These are phyloP conservation scores for Cryptococcus amylolentus DNA, from an alignment of 1,284 basidiomycete genomes.

Conservation along the genomic window DNA sequence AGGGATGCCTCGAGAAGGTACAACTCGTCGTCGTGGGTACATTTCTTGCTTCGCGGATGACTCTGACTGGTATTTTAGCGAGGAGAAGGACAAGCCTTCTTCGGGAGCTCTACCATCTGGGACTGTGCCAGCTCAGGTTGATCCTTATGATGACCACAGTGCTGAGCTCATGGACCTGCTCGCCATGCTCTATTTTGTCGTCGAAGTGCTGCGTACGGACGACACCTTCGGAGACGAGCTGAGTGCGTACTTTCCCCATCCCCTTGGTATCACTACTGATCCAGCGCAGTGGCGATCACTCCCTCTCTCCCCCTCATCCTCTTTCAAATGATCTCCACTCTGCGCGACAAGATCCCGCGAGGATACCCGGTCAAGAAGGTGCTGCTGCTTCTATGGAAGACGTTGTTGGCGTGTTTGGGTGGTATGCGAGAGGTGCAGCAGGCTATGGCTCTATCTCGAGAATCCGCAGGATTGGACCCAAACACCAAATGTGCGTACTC, in stretches of 20 bases:
- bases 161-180: slow-evolving; percentile 88
- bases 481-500: slow-evolving; percentile 57
- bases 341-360: slow-evolving; percentile 90
- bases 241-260: slow-evolving; percentile 59
- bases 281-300: slow-evolving; percentile 76
- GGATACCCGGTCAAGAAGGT: slow-evolving; percentile 98
- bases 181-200: slow-evolving; percentile 87
- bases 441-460: slow-evolving; percentile 79
- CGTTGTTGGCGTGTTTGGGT: slow-evolving; percentile 84
- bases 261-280: neutral
- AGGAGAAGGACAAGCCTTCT: slow-evolving; percentile 13
- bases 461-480: slow-evolving; percentile 67
- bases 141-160: slow-evolving; percentile 51
- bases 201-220: slow-evolving; percentile 86
- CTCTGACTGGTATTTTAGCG: neutral
- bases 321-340: slow-evolving; percentile 78
- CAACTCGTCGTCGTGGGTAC: slow-evolving; percentile 36
- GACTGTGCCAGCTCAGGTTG: slow-evolving; percentile 23
- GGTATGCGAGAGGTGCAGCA: slow-evolving; percentile 81
- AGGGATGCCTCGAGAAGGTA: slow-evolving; percentile 88
- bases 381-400: slow-evolving; percentile 94
- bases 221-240: slow-evolving; percentile 92
- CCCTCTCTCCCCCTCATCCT: slow-evolving; percentile 91
- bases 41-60: neutral
- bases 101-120: slow-evolving; percentile 6